Evolutionary conservation across 192 early-diverging fungal species (phyloP), one percentile per base, ranked within the genome.

Genomic region (Dimargaris xerosporica): DNA sequence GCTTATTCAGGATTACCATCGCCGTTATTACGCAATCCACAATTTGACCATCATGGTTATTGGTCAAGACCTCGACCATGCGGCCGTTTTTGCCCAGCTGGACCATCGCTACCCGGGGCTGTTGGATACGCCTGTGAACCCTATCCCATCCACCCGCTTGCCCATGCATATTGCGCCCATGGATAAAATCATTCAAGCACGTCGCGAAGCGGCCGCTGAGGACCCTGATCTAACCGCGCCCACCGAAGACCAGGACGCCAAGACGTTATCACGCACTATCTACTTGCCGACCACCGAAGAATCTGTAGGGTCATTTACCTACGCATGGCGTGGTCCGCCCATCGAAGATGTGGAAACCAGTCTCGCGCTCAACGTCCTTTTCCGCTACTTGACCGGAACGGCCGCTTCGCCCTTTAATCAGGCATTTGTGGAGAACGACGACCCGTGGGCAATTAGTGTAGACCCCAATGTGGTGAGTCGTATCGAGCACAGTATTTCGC

Each of bases 1-100:
- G 11, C 82, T 87, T 54, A 87, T 94, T 62, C 74, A 76, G 17
- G 75, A 70, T 28, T 94, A 94, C 69, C 91, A 94, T 65, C 64
- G 69, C 52, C 67, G 75, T 44, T 91, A 78, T 64, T 94, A 94
- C 64, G 77, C 82, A 44, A 69, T 81, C 16, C 81, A 81, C 62
- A 87, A 86, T 60, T 63, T 86, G 51, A 84, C 87, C 0, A 72
- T 85, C 13, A 75, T 91, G 2, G 67, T 93, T 47, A 69, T 72
- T 15, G 82, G 83, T n/a, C 69, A 78, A 9, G 61, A 71, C 16
- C 65, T 64, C 41, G 72, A 72, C 26, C 60, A 51, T 62, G 78
- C 74, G 73, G 79, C 51, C 58, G 61, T 52, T 5, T 78, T 15
- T 61, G 71, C 52, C n/a, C 44, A 71, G 62, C 65, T 73, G 62